Conservation (phyloP, 208 protist species). For the Trypanosoma conorhini region DNA sequence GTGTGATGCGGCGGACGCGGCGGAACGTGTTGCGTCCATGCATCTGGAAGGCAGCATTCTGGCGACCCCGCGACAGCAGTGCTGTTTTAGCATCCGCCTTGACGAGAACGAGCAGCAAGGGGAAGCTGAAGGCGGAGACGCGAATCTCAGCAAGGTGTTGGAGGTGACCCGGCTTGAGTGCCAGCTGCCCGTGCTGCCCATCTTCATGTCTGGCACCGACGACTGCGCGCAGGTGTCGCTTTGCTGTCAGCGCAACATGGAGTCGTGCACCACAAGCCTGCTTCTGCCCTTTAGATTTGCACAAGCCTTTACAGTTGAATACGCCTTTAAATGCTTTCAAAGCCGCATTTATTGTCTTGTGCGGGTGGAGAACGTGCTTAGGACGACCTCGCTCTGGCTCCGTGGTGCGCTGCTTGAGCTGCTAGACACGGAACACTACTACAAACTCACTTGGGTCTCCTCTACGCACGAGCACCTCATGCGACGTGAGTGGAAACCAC, state of each 20-base stretch:
- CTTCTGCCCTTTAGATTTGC: conserved; percentile 32
- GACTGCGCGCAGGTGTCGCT: conserved; percentile 39
- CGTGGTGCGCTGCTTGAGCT: conserved; percentile 71
- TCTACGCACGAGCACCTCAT: conserved; percentile 55
- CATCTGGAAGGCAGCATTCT: conserved; percentile 25
- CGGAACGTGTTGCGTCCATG: conserved; percentile 5
- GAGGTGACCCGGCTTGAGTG: conserved; percentile 7
- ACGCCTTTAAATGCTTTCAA: conserved; percentile 71
- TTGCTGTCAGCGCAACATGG: conserved; percentile 46
- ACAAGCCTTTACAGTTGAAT: conserved; percentile 38
- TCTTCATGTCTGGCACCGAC: conserved; percentile 43
- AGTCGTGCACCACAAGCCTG: conserved; percentile 48
- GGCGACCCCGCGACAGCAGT: neutral
- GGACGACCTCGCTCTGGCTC: conserved; percentile 73
- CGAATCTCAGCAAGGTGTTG: neutral
- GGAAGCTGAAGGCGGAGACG: neutral
- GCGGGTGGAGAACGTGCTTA: conserved; percentile 56
- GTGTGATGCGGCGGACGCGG: neutral
- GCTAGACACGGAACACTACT: conserved; percentile 47
- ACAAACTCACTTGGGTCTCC: conserved; percentile 65
- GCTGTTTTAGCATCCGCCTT: conserved; percentile 32
- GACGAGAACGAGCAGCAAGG: conserved; percentile 2
- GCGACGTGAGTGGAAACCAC: conserved; percentile 66
- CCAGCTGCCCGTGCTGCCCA: conserved; percentile 51
- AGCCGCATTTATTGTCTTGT: conserved; percentile 79